phyloP scores from a whole-genome alignment of 371 early-diverging fungal species.

The Thermomucor indicae-seudaticae region DNA sequence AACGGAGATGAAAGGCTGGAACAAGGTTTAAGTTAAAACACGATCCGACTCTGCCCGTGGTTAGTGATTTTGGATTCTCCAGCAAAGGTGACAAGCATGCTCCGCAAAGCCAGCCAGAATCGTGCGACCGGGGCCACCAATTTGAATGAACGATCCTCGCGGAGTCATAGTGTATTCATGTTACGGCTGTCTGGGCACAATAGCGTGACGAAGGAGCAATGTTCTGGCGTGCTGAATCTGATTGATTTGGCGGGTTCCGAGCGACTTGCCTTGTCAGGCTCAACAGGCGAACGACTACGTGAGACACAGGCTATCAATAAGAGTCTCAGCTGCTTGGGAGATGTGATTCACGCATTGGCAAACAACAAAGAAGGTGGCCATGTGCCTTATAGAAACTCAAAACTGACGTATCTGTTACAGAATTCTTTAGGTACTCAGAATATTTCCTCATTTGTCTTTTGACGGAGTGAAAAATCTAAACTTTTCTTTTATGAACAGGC shows the following conservation, averaged over 20 bases:
- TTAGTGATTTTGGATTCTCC: conserved; percentile 60
- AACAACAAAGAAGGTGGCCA: conserved; percentile 73
- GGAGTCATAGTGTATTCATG: conserved; percentile 94
- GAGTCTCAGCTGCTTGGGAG: conserved; percentile 87
- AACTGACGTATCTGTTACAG: conserved; percentile 92
- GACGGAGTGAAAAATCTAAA: neutral
- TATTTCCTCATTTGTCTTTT: too few relatives aligned
- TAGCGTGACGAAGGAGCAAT: conserved; percentile 61
- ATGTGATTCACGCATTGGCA: conserved; percentile 92
- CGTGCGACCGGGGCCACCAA: conserved; percentile 91
- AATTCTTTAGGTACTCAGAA: conserved; percentile 67
- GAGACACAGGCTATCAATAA: conserved; percentile 99
- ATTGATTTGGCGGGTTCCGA: conserved; percentile 99
- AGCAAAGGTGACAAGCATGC: conserved; percentile 62
- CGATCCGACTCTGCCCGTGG: neutral
- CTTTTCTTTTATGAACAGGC: conserved; percentile 23
- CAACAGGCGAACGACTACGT: conserved; percentile 87
- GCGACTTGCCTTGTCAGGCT: conserved; percentile 81
- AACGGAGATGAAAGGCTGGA: too few relatives aligned
- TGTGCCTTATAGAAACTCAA: conserved; percentile 97
- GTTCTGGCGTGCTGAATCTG: conserved; percentile 80
- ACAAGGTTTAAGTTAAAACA: too few relatives aligned
- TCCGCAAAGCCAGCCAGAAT: conserved; percentile 76
- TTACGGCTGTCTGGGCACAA: conserved; percentile 78
- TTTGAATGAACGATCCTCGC: conserved; percentile 92